Conservation (phyloP, 106 monocot genomes). For the Alisma plantagoaquatica region DNA sequence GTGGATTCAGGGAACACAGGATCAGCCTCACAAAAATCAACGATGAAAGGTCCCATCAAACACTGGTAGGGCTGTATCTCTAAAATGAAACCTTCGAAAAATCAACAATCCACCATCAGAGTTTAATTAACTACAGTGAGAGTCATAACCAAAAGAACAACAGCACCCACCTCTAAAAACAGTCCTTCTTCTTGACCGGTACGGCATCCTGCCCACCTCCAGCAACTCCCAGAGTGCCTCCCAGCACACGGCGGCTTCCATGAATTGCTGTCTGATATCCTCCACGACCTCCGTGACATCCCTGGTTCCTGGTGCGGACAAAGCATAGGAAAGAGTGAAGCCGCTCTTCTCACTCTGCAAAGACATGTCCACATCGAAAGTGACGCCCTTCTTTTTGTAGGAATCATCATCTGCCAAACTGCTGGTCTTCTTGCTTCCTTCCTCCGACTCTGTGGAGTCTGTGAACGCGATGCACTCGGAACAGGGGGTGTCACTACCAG, state of each 20-base stretch:
- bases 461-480: constrained; percentile 6
- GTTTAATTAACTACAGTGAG: too few species aligned
- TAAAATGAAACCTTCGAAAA: too few species aligned
- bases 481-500: constrained; percentile 5
- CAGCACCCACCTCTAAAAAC: constrained; percentile 38
- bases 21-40: too few species aligned
- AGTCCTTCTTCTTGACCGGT: constrained; percentile 21
- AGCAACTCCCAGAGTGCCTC: constrained; percentile 53
- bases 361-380: constrained; percentile 26
- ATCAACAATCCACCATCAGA: too few species aligned
- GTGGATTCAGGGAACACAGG: too few species aligned
- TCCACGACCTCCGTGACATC: constrained; percentile 45
- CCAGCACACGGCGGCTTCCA: constrained; percentile 28
- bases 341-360: constrained; percentile 15
- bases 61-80: too few species aligned
- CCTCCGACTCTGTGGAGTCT: constrained; percentile 5
- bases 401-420: constrained; percentile 11
- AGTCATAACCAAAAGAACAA: constrained; percentile 2
- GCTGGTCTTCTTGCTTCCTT: background rate
- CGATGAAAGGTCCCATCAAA: too few species aligned
- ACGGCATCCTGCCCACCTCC: constrained; percentile 48
- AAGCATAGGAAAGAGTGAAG: constrained; percentile 8
- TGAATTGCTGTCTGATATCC: constrained; percentile 63
- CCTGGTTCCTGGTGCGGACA: constrained; percentile 17
- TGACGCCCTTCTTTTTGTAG: constrained; percentile 36